These are phyloP conservation scores for Viola pubescens DNA, from an alignment of 441 rosid genomes.

Conservation along the genomic window DNA sequence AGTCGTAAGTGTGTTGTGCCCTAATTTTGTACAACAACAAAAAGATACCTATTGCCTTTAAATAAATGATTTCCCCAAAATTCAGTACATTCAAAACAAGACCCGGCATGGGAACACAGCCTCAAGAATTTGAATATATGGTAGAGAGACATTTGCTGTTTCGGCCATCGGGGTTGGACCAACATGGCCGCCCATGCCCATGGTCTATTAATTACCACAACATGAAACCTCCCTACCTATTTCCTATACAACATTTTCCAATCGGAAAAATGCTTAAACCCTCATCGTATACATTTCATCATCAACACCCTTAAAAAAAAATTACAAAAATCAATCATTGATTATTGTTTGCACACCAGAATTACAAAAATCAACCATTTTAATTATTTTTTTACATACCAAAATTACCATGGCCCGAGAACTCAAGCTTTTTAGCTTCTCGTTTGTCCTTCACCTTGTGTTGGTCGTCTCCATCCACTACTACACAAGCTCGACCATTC, in stretches of 20 bases:
- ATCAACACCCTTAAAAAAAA: not conserved
- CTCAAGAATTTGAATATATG: not conserved
- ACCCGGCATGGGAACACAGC: conserved; percentile 12
- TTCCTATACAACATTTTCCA: conserved; percentile 4
- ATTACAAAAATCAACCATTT: too few species aligned
- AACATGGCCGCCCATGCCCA: conserved; percentile 7
- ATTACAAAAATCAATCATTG: too few species aligned
- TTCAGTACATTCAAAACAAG: conserved; percentile 7
- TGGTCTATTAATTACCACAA: not conserved
- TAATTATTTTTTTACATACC: not conserved
- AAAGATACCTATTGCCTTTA: too few species aligned
- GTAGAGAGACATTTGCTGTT: not conserved
- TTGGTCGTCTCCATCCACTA: not conserved
- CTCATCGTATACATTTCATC: not conserved
- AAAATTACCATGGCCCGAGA: not conserved
- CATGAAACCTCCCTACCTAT: conserved; percentile 3
- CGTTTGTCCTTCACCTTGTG: conserved; percentile 10
- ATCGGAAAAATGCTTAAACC: not conserved
- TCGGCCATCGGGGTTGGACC: conserved; percentile 4
- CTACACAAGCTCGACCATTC: conserved; percentile 22
- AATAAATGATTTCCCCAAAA: too few species aligned
- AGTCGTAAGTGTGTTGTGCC: not conserved
- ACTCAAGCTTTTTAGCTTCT: conserved; percentile 2
- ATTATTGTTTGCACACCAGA: too few species aligned
- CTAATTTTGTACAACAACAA: not conserved